Percentiles rank a stretch among this genome's conserved stretches.
These are phyloP conservation scores for Saccharomycopsis hybrid DNA, from an alignment of 1,139 yeast species.

Conservation along the genomic window DNA sequence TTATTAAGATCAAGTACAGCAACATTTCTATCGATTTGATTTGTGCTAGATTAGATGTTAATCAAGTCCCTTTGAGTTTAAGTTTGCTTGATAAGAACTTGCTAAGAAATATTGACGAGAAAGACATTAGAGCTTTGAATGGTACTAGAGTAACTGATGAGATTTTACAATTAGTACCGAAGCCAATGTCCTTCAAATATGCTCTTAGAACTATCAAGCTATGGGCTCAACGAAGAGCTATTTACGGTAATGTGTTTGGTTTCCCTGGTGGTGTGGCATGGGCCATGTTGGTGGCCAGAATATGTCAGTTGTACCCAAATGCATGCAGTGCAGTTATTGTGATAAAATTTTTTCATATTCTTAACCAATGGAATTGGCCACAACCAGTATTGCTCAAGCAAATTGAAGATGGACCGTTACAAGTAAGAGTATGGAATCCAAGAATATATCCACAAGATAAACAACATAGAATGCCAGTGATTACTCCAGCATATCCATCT, in stretches of 20 bases:
- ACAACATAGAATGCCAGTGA: constrained; percentile 95
- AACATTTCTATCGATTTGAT: constrained; percentile 90
- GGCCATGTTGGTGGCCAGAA: constrained; percentile 98
- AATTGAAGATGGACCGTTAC: constrained; percentile 95
- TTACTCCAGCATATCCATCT: constrained; percentile 97
- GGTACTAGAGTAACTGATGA: constrained; percentile 98
- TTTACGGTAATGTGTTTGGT: constrained; percentile 91
- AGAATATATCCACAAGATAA: constrained; percentile 81
- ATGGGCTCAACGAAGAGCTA: constrained; percentile 95
- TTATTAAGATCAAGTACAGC: constrained; percentile 76
- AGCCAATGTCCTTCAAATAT: constrained; percentile 86
- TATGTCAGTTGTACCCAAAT: constrained; percentile 93
- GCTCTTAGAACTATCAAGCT: constrained; percentile 87
- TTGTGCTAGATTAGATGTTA: constrained; percentile 72
- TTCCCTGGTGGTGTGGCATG: constrained; percentile 99
- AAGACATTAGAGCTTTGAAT: constrained; percentile 79
- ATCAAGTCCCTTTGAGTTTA: constrained; percentile 70
- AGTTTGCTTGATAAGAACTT: constrained; percentile 80
- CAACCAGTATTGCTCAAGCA: constrained; percentile 90
- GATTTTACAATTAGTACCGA: constrained; percentile 81
- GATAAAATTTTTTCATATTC: constrained; percentile 78
- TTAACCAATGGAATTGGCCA: constrained; percentile 96
- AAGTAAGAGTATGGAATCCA: constrained; percentile 97
- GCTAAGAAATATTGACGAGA: constrained; percentile 80
- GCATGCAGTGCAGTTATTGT: constrained; percentile 91